phyloP scores from a whole-genome alignment of 225 moss, liverwort and hornwort genomes.

The Sphagnum tenellum region DNA sequence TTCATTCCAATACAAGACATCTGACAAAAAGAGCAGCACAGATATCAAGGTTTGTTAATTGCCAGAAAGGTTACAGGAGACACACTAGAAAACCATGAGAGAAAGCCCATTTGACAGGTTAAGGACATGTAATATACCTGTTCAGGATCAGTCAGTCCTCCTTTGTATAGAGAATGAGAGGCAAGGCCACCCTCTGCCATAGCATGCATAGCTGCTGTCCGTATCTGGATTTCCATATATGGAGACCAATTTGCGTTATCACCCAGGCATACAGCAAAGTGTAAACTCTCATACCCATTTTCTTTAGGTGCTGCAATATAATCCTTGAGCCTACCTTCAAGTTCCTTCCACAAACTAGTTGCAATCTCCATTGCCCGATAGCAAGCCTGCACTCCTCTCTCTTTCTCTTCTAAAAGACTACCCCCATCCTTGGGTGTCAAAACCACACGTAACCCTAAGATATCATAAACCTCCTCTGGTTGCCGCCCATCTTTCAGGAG shows the following conservation, averaged over 20 bases:
- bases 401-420: conserved; percentile 18
- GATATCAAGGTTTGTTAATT: background rate
- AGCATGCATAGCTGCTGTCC: conserved; percentile 76
- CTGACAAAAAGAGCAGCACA: too few species aligned
- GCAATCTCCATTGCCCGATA: conserved; percentile 67
- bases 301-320: conserved; percentile 75
- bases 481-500: conserved; percentile 77
- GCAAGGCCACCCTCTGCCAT: conserved; percentile 78
- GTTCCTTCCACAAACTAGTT: conserved; percentile 54
- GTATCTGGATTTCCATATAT: conserved; percentile 88
- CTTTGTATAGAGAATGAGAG: conserved; percentile 84
- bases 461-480: conserved; percentile 86
- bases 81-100: background rate
- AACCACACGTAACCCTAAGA: conserved; percentile 72
- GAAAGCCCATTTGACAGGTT: background rate
- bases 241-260: conserved; percentile 47
- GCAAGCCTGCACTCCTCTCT: conserved; percentile 54
- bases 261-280: conserved; percentile 58
- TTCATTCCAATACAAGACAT: too few species aligned
- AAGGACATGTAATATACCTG: conserved; percentile 29
- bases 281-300: conserved; percentile 84
- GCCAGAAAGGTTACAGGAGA: background rate
- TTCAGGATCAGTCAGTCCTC: conserved; percentile 83
- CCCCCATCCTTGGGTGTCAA: conserved; percentile 41
- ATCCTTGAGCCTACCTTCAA: conserved; percentile 70